Percentiles rank a stretch among this genome's conserved stretches.
phyloP scores from a whole-genome alignment of 805 yeast genomes.

The Saturnispora silvae region DNA sequence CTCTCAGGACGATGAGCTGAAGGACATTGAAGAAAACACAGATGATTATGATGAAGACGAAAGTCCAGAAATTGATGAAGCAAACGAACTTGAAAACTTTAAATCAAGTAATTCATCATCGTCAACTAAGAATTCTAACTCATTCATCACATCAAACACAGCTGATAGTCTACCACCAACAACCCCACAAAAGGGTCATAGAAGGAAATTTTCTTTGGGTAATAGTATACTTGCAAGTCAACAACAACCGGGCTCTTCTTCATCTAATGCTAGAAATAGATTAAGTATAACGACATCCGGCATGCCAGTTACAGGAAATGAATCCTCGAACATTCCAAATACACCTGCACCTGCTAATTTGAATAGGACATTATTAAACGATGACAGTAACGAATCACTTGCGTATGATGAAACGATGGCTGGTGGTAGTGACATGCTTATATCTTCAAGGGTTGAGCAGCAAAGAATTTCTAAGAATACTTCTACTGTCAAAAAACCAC shows the following conservation, averaged over 20 bases:
- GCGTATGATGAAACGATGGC: conserved; percentile 42
- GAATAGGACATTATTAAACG: conserved; percentile 25
- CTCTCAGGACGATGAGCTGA: background rate
- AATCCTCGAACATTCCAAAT: conserved; percentile 29
- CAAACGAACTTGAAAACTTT: conserved; percentile 1
- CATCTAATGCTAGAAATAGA: conserved; percentile 22
- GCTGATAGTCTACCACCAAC: conserved; percentile 13
- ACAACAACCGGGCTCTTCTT: background rate
- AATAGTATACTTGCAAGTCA: conserved; percentile 28
- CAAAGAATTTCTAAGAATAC: conserved; percentile 14
- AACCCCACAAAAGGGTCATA: conserved; percentile 34
- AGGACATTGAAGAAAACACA: conserved; percentile 5
- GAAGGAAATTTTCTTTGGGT: conserved; percentile 57
- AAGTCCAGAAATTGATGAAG: background rate
- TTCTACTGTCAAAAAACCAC: conserved; percentile 38
- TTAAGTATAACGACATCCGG: conserved; percentile 26
- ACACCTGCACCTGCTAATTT: conserved; percentile 32
- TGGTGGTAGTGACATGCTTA: conserved; percentile 45
- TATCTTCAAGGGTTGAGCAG: conserved; percentile 50
- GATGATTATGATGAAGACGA: conserved; percentile 4
- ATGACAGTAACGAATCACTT: conserved; percentile 50
- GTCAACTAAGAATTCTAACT: background rate
- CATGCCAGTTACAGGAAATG: conserved; percentile 32
- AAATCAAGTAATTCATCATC: conserved; percentile 14
- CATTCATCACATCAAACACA: conserved; percentile 15